Conservation (phyloP, 768 basidiomycete genomes). For the Boletus patriciae region DNA sequence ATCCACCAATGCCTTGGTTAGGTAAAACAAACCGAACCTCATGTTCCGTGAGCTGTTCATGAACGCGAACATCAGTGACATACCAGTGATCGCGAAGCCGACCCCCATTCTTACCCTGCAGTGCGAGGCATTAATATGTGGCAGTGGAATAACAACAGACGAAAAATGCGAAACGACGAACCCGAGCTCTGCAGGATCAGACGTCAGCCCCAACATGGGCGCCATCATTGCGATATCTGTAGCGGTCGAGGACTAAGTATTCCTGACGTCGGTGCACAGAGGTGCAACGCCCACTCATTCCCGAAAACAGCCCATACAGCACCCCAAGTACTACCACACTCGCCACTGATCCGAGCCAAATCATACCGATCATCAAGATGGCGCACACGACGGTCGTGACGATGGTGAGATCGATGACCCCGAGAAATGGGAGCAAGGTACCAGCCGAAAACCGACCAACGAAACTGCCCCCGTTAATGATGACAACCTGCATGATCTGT, state of each 20-base stretch:
- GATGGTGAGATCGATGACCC: conserved; percentile 46
- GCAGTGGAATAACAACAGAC: no score
- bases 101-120: no score
- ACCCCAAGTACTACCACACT: conserved; percentile 44
- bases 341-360: conserved; percentile 40
- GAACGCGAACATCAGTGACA: no score
- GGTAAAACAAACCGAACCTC: no score
- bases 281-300: conserved; percentile 36
- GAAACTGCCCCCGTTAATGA: conserved; percentile 51
- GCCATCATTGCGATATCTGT: conserved; percentile 44
- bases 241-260: not conserved
- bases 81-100: no score
- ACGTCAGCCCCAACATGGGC: no score
- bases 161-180: no score
- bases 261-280: not conserved
- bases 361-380: conserved; percentile 45
- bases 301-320: conserved; percentile 51
- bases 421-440: conserved; percentile 39
- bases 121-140: no score
- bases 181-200: no score
- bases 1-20: no score
- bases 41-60: no score
- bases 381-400: conserved; percentile 35
- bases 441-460: conserved; percentile 48
- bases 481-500: conserved; percentile 40